Percentiles rank a stretch among this genome's conserved stretches.
Evolutionary conservation across 2,329 filamentous ascomycete species (phyloP).

Genomic region (Talaromyces atroroseus): DNA sequence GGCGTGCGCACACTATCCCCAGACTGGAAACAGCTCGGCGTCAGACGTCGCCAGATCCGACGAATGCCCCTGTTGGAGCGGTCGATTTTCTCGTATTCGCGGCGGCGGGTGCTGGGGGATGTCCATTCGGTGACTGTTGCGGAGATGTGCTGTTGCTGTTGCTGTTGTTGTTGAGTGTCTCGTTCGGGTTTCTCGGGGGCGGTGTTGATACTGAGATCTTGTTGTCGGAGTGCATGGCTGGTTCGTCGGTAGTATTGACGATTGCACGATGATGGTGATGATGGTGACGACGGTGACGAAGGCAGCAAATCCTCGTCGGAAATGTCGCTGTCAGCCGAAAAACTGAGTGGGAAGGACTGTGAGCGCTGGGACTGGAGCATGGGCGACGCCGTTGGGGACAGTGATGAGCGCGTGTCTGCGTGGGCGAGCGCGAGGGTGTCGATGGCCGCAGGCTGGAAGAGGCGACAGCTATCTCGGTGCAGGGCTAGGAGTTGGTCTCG

Average conservation of each 20-base stretch:
- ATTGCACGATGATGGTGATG: no score
- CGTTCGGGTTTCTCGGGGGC: background rate
- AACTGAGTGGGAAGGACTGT: background rate
- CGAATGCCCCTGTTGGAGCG: slow-evolving; percentile 38
- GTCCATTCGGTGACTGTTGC: slow-evolving; percentile 45
- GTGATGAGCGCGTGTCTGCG: background rate
- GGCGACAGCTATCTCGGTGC: slow-evolving; percentile 36
- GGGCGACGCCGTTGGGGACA: slow-evolving; percentile 2
- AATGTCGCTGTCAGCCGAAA: slow-evolving; percentile 3
- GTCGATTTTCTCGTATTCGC: slow-evolving; percentile 52
- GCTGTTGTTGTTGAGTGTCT: background rate
- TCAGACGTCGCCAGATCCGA: slow-evolving; percentile 37
- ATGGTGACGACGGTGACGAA: background rate
- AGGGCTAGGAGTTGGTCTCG: slow-evolving; percentile 33
- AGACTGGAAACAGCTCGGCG: slow-evolving; percentile 36
- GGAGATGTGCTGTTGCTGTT: slow-evolving; percentile 20
- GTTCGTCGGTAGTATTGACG: background rate
- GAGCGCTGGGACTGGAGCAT: slow-evolving; percentile 6
- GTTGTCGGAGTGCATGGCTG: background rate
- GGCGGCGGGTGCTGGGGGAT: slow-evolving; percentile 37
- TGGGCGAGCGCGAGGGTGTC: background rate
- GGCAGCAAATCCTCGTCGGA: slow-evolving; percentile 12
- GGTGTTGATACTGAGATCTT: background rate
- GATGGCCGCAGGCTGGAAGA: slow-evolving; percentile 27
- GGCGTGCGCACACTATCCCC: slow-evolving; percentile 27